Base-by-base conservation (phyloP, 306 rosid species). In the Acmispon strigosus region DNA sequence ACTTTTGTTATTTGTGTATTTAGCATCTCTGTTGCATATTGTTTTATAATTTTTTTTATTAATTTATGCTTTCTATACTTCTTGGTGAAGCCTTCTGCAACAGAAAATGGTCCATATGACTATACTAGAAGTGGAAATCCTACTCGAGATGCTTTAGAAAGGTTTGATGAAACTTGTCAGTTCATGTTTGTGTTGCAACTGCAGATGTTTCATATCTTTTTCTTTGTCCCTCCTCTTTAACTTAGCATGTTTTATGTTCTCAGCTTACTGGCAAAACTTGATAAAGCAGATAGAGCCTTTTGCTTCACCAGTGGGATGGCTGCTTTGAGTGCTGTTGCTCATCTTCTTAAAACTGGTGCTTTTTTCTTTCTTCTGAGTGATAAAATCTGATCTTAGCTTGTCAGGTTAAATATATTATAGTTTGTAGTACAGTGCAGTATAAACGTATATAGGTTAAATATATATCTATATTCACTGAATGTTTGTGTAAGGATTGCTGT, bases 241-340 rank as follows among this genome's bases (percentile, higher is more conserved):
- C 72, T 58, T 39, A 27, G 37, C 27, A 17, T 76, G 14, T 74
- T 39, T 64, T 85, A 67, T 79, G 64, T 78, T 77, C 50, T 18
- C 80, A 94, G 97, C 69, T 84, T 88, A 42, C 83, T 87, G 56
- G 97, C 98, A 27, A 81, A 83, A 72, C 97, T 90, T 76, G 97
- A 94, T 75, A 90, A 89, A 76, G 98, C 97, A 13, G 95, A 94
- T 77, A 83, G 88, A 76, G 97, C 98, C 78, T 70, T 94, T 68
- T 88, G 98, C 87, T 94, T 89, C 86, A 85, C 95, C 74, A 94
- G 97, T 73, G 97, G 98, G 78, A 94, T 93, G 98, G 94, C 98
- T 75, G 98, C 97, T 81, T 79, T 94, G 84, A 63, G 83, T 60
- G 80, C 98, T 75, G 98, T 94, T 66, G 59, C 82, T 66, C 94